Conservation (phyloP, 108 stramenopile genomes). For the Aurantiochytrium sp. region DNA sequence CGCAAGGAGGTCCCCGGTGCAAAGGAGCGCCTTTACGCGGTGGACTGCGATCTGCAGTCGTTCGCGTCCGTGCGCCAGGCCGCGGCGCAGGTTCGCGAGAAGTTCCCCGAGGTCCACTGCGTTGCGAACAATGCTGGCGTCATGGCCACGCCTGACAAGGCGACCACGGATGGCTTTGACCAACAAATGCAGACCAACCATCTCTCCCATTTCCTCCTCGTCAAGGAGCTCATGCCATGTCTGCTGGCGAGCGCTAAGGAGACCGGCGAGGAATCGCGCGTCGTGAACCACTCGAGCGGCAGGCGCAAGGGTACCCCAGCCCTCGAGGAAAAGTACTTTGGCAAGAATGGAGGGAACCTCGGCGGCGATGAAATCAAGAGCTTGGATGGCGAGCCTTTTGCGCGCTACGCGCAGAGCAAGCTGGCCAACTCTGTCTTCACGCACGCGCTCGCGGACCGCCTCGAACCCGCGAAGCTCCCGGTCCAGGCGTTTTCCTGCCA, state of each 20-base stretch:
- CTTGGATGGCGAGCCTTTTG: no score
- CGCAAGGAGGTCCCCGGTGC: background rate
- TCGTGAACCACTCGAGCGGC: conserved; percentile 49
- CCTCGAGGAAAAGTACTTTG: conserved; percentile 56
- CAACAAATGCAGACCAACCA: conserved; percentile 63
- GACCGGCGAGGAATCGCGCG: conserved; percentile 49
- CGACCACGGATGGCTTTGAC: conserved; percentile 64
- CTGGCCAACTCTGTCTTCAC: conserved; percentile 63
- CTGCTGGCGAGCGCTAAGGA: conserved; percentile 46
- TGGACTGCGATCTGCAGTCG: background rate
- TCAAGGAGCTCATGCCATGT: conserved; percentile 52
- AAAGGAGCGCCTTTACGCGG: background rate
- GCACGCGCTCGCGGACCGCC: conserved; percentile 47
- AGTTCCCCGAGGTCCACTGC: conserved; percentile 1
- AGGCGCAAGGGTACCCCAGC: conserved; percentile 34
- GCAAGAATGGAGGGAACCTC: conserved; percentile 50
- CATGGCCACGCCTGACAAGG: conserved; percentile 52
- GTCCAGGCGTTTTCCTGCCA: conserved; percentile 37
- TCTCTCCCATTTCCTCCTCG: conserved; percentile 63
- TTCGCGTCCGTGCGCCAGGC: background rate
- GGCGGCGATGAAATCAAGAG: conserved; percentile 37
- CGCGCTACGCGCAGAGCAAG: conserved; percentile 47
- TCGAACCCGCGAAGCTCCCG: conserved; percentile 37
- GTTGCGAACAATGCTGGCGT: conserved; percentile 58
- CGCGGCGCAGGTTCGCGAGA: background rate